phyloP scores from a whole-genome alignment of 805 yeast genomes.

The Myxozyma neglecta region DNA sequence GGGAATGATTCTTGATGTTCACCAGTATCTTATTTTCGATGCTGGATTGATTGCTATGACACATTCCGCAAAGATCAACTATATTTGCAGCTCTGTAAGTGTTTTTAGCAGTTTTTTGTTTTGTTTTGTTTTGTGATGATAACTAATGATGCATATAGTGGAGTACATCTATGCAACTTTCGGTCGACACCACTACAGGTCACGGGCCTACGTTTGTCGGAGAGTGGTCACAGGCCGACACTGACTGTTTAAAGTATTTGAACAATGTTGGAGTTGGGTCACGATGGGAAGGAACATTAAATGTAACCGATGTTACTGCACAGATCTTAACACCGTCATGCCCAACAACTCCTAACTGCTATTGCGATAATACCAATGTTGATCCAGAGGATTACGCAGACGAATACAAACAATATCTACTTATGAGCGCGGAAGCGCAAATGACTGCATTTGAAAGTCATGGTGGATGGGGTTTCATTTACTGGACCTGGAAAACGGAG shows the following conservation, averaged over 20 bases:
- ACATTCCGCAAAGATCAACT: slow-evolving; percentile 38
- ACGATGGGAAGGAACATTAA: slow-evolving; percentile 64
- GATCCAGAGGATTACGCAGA: slow-evolving; percentile 55
- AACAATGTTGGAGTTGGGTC: slow-evolving; percentile 80
- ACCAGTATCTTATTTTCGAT: slow-evolving; percentile 77
- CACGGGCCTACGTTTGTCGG: slow-evolving; percentile 69
- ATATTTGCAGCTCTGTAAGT: slow-evolving; percentile 42
- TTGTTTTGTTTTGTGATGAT: not conserved
- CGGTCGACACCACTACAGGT: slow-evolving; percentile 56
- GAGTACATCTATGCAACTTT: slow-evolving; percentile 53
- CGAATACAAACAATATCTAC: slow-evolving; percentile 53
- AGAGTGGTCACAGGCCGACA: slow-evolving; percentile 83
- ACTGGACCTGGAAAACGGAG: slow-evolving; percentile 91
- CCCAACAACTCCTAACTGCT: slow-evolving; percentile 55
- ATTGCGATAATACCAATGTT: slow-evolving; percentile 42
- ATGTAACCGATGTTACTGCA: slow-evolving; percentile 35
- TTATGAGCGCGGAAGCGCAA: slow-evolving; percentile 77
- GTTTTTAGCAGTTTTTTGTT: not conserved
- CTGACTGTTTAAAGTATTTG: slow-evolving; percentile 81
- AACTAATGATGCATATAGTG: slow-evolving; percentile 40
- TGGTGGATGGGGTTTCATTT: slow-evolving; percentile 69
- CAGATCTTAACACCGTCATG: slow-evolving; percentile 35
- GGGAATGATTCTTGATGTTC: slow-evolving; percentile 77
- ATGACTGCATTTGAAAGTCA: slow-evolving; percentile 69
- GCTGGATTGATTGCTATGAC: slow-evolving; percentile 34